phyloP scores from a whole-genome alignment of 1,284 basidiomycete genomes.

The Pseudozyma sp. region DNA sequence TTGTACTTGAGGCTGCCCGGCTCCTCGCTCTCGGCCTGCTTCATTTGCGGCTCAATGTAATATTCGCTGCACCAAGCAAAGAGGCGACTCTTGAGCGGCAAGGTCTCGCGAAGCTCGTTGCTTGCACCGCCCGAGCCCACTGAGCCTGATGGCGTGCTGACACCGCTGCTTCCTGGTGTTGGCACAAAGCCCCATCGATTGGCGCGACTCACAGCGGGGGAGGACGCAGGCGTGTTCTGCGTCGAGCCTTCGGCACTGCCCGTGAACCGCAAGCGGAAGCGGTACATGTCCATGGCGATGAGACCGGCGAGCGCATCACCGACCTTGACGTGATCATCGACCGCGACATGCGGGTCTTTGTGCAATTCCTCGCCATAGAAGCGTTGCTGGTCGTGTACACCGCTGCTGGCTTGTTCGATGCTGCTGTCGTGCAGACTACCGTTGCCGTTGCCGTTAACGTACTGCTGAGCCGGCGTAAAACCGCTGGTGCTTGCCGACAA shows the following conservation, averaged over 20 bases:
- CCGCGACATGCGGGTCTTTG: slow-evolving; percentile 31
- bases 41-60: slow-evolving; percentile 87
- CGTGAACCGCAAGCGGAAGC: slow-evolving; percentile 51
- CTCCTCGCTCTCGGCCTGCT: slow-evolving; percentile 88
- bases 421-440: slow-evolving; percentile 15
- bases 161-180: slow-evolving; percentile 34
- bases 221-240: slow-evolving; percentile 49
- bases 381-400: slow-evolving; percentile 17
- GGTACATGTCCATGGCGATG: slow-evolving; percentile 64
- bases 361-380: slow-evolving; percentile 38
- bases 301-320: slow-evolving; percentile 58
- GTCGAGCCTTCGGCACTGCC: slow-evolving; percentile 34
- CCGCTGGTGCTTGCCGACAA: slow-evolving; percentile 16
- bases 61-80: slow-evolving; percentile 98
- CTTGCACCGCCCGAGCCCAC: slow-evolving; percentile 18
- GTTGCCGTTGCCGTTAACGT: slow-evolving; percentile 23
- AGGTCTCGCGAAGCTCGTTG: slow-evolving; percentile 68
- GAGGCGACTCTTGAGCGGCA: slow-evolving; percentile 90
- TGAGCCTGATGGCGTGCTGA: slow-evolving; percentile 39
- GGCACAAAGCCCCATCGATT: slow-evolving; percentile 39
- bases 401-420: slow-evolving; percentile 6
- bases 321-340: slow-evolving; percentile 52
- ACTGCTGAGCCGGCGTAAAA: slow-evolving; percentile 5
- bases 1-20: slow-evolving; percentile 93
- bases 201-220: slow-evolving; percentile 43